These are phyloP conservation scores for Penicillium cinerascens DNA, from an alignment of 495 filamentous ascomycete genomes.

Conservation along the genomic window DNA sequence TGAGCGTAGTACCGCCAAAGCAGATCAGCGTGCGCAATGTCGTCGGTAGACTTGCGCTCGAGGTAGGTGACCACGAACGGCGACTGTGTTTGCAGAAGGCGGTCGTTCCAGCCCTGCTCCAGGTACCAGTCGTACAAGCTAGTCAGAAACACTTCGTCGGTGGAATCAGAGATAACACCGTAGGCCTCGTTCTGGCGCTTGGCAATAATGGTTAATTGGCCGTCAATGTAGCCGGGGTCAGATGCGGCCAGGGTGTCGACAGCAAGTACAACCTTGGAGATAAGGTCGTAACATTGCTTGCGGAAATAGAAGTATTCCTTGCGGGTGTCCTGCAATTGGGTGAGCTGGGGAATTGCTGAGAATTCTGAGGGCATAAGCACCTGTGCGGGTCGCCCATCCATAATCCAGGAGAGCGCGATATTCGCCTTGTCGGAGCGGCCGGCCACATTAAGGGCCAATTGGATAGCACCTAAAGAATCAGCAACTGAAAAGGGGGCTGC, in stretches of 20 bases:
- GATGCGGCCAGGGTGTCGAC: slow-evolving; percentile 66
- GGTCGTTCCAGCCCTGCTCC: slow-evolving; percentile 72
- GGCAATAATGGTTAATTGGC: slow-evolving; percentile 66
- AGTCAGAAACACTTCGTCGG: slow-evolving; percentile 89
- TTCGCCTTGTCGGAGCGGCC: slow-evolving; percentile 79
- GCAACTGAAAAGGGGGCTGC: not conserved
- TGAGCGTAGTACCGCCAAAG: slow-evolving; percentile 87
- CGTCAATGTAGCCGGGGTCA: slow-evolving; percentile 71
- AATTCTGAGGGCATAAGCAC: slow-evolving; percentile 26
- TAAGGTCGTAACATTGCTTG: slow-evolving; percentile 75
- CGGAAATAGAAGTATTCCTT: slow-evolving; percentile 62
- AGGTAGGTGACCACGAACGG: slow-evolving; percentile 85
- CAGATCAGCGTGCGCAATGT: slow-evolving; percentile 78
- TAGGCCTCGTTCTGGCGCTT: slow-evolving; percentile 85
- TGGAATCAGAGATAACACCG: slow-evolving; percentile 74
- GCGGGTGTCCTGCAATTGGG: slow-evolving; percentile 57
- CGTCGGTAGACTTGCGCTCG: slow-evolving; percentile 61
- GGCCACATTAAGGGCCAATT: slow-evolving; percentile 77
- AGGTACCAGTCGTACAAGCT: slow-evolving; percentile 98
- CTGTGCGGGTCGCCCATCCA: slow-evolving; percentile 55
- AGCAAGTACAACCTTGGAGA: slow-evolving; percentile 69
- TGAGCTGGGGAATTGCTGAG: slow-evolving; percentile 7
- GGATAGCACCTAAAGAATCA: slow-evolving; percentile 68
- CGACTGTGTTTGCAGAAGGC: slow-evolving; percentile 78
- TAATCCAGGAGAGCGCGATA: slow-evolving; percentile 70